A percentile compares a stretch with the other conserved stretches of the same genome.
These are phyloP conservation scores for Acer negundo DNA, from an alignment of 345 rosid genomes.

Conservation along the genomic window DNA sequence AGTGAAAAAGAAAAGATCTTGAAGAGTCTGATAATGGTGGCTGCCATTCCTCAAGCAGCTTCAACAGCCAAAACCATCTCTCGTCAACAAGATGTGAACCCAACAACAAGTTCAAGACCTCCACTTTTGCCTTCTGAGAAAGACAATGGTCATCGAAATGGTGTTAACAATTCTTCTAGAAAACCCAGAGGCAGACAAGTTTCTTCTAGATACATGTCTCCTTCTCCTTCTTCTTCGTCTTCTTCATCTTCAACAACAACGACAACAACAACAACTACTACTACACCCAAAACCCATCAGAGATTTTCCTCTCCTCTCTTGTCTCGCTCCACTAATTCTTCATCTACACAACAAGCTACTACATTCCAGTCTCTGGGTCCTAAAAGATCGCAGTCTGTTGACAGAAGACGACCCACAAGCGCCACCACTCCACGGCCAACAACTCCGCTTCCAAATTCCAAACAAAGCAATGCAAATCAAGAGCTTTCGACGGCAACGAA, in stretches of 20 bases:
- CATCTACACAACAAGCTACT: conserved; percentile 27
- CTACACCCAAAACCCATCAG: conserved; percentile 26
- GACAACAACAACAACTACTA: conserved; percentile 24
- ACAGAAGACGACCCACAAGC: conserved; percentile 52
- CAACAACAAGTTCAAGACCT: conserved; percentile 23
- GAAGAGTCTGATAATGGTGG: conserved; percentile 56
- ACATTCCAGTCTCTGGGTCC: conserved; percentile 38
- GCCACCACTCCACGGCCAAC: conserved; percentile 22
- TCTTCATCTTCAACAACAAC: conserved; percentile 51
- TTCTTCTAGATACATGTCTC: conserved; percentile 84
- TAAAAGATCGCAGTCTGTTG: conserved; percentile 88
- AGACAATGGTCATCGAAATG: conserved; percentile 34
- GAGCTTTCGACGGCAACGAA: conserved; percentile 64
- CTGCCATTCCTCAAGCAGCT: conserved; percentile 51
- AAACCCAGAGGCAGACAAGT: conserved; percentile 80
- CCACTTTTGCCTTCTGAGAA: conserved; percentile 38
- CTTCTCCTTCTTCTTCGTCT: conserved; percentile 72
- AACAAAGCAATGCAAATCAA: conserved; percentile 33
- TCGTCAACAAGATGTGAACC: conserved; percentile 18
- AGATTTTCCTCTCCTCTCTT: conserved; percentile 69
- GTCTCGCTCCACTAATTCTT: conserved; percentile 55
- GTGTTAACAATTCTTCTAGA: conserved; percentile 29
- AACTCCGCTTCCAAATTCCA: conserved; percentile 35
- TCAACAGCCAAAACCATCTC: conserved; percentile 33
- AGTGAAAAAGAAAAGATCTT: not conserved